Evolutionary conservation across 192 early-diverging fungal genomes (phyloP).

Genomic region (Coemansia sp.): DNA sequence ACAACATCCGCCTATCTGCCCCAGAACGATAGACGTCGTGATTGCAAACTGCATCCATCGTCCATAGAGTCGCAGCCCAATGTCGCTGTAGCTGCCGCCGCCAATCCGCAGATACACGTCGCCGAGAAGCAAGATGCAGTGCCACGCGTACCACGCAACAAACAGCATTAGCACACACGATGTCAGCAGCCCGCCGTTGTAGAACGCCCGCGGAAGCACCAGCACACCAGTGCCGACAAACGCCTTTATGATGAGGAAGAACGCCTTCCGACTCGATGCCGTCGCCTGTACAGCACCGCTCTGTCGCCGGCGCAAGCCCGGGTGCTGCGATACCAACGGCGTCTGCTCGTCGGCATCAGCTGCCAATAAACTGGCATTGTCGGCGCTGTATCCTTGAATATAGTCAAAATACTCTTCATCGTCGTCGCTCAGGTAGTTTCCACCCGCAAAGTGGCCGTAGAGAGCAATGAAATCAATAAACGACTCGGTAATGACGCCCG

Average conservation of each 20-base stretch:
- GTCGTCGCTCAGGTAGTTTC: slow-evolving; percentile 83
- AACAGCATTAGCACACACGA: slow-evolving; percentile 59
- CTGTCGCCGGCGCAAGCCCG: slow-evolving; percentile 9
- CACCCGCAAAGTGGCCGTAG: slow-evolving; percentile 95
- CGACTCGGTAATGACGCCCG: slow-evolving; percentile 77
- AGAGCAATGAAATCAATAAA: slow-evolving; percentile 96
- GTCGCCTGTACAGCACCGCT: slow-evolving; percentile 41
- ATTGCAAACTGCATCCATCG: slow-evolving; percentile 68
- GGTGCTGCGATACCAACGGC: slow-evolving; percentile 17
- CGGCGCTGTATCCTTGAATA: slow-evolving; percentile 18
- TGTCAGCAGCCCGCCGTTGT: slow-evolving; percentile 75
- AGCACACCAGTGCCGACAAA: slow-evolving; percentile 83
- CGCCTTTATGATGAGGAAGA: slow-evolving; percentile 79
- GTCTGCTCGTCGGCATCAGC: slow-evolving; percentile 25
- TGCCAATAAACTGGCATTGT: neutral
- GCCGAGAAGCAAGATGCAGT: slow-evolving; percentile 68
- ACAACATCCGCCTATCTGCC: slow-evolving; percentile 86
- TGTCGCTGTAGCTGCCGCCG: slow-evolving; percentile 72
- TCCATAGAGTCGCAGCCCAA: slow-evolving; percentile 68
- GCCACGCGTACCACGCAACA: slow-evolving; percentile 66
- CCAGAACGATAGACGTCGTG: slow-evolving; percentile 68
- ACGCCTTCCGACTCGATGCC: slow-evolving; percentile 70
- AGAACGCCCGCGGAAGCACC: slow-evolving; percentile 78
- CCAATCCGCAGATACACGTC: slow-evolving; percentile 63
- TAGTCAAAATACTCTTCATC: slow-evolving; percentile 65